Percentiles rank a stretch among this genome's conserved stretches.
These are phyloP conservation scores for Geotrichum ghanense DNA, from an alignment of 805 yeast species.

Conservation along the genomic window DNA sequence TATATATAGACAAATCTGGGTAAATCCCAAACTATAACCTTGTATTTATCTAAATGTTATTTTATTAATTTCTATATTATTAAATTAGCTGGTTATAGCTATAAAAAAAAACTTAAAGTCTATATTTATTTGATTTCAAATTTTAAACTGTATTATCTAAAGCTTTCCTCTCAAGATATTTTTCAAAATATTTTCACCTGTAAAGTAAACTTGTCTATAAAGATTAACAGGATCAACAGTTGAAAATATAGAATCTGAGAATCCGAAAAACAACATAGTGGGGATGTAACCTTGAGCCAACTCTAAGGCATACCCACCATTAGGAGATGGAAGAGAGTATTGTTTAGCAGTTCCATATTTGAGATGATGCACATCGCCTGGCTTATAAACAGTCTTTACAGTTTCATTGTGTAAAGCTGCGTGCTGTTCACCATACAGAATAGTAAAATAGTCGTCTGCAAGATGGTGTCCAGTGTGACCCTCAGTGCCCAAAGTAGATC, in stretches of 20 bases:
- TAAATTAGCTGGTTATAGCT: too few relatives aligned
- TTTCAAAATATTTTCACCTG: constrained; percentile 67
- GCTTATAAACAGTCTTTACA: constrained; percentile 57
- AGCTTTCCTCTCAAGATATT: constrained; percentile 64
- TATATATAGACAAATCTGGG: too few relatives aligned
- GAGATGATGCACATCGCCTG: constrained; percentile 83
- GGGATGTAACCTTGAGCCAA: constrained; percentile 99
- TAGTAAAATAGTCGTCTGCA: constrained; percentile 96
- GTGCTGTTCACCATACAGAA: constrained; percentile 63
- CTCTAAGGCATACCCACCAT: constrained; percentile 67
- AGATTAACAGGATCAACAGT: constrained; percentile 72
- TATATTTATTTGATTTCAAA: too few relatives aligned
- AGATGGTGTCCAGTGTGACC: constrained; percentile 95
- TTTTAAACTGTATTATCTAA: constrained; percentile 20
- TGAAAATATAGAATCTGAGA: constrained; percentile 65
- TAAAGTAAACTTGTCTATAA: constrained; percentile 54
- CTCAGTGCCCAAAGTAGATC: constrained; percentile 88
- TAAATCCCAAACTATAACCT: neutral
- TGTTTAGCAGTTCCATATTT: constrained; percentile 67
- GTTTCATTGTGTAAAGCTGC: constrained; percentile 62
- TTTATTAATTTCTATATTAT: too few relatives aligned
- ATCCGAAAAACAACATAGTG: constrained; percentile 93
- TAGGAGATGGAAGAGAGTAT: constrained; percentile 71
- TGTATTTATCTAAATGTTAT: too few relatives aligned
- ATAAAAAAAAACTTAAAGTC: too few relatives aligned